phyloP scores from a whole-genome alignment of 1,284 basidiomycete species.

The Sphaerobolus stellatus region DNA sequence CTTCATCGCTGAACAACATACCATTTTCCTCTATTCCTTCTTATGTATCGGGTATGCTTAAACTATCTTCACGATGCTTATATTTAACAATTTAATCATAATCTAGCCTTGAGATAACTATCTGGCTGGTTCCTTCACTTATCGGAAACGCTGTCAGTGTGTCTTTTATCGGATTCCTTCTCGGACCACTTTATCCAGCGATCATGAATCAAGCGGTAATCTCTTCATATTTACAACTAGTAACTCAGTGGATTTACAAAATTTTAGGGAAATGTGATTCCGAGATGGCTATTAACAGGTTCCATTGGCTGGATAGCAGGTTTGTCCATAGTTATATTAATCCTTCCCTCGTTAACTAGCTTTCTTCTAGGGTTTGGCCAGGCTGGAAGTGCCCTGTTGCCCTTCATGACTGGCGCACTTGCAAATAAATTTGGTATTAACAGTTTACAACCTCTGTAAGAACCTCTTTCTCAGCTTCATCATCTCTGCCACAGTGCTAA shows the following conservation, averaged over 20 bases:
- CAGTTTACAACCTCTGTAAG: slow-evolving; percentile 56
- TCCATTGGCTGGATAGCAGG: slow-evolving; percentile 52
- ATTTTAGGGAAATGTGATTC: slow-evolving; percentile 39
- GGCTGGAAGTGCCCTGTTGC: slow-evolving; percentile 51
- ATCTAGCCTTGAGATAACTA: slow-evolving; percentile 53
- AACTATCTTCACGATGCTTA: not conserved
- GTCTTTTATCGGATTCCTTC: slow-evolving; percentile 25
- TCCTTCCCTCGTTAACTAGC: slow-evolving; percentile 10
- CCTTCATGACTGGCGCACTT: slow-evolving; percentile 57
- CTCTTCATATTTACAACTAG: not conserved
- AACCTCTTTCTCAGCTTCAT: slow-evolving; percentile 11
- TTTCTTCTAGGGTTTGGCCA: slow-evolving; percentile 44
- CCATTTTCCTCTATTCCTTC: not conserved
- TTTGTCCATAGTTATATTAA: slow-evolving; percentile 19
- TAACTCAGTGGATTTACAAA: not conserved
- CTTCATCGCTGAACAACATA: slow-evolving; percentile 1
- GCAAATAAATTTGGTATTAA: slow-evolving; percentile 49
- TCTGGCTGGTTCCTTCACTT: slow-evolving; percentile 60
- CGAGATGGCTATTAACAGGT: slow-evolving; percentile 51
- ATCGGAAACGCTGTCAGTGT: slow-evolving; percentile 53
- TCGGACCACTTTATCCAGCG: slow-evolving; percentile 34
- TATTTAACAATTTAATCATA: not conserved
- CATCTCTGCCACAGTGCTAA: not conserved
- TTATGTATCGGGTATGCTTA: slow-evolving; percentile 2
- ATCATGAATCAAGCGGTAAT: not conserved